Percentiles rank a stretch among this genome's conserved stretches.
Conservation (phyloP, 345 rosid genomes). For the Carallia pectinifolia region DNA sequence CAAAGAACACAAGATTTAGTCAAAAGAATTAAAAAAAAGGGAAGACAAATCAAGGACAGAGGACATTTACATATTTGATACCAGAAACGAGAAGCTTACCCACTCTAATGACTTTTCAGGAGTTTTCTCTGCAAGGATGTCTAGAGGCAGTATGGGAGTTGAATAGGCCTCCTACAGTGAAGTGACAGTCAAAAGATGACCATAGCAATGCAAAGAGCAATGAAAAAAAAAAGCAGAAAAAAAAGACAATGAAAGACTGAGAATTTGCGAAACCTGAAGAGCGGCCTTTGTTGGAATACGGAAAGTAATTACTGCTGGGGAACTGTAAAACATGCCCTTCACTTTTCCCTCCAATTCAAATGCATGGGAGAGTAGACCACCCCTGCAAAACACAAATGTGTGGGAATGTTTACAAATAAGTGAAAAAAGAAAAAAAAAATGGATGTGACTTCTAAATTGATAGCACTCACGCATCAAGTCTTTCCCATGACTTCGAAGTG, state of each 20-base stretch:
- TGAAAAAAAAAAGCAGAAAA: neutral
- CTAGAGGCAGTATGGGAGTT: constrained; percentile 81
- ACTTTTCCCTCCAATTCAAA: constrained; percentile 84
- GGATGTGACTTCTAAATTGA: neutral
- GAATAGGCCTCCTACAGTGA: constrained; percentile 72
- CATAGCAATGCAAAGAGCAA: neutral
- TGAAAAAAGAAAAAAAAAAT: neutral
- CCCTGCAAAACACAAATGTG: constrained; percentile 43
- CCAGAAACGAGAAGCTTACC: constrained; percentile 39
- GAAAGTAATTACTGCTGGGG: constrained; percentile 87
- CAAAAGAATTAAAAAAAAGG: constrained; percentile 15
- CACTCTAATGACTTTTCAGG: constrained; percentile 59
- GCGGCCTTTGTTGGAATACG: constrained; percentile 81
- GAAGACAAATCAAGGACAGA: neutral
- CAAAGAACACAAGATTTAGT: constrained; percentile 16
- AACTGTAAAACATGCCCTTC: constrained; percentile 71
- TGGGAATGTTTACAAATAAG: neutral
- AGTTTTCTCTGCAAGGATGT: constrained; percentile 80
- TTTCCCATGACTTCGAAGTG: constrained; percentile 82
- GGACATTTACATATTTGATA: neutral
- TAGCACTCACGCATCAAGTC: constrained; percentile 90
- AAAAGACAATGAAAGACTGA: neutral
- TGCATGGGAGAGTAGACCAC: constrained; percentile 78
- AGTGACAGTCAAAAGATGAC: constrained; percentile 5
- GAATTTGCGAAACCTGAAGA: constrained; percentile 56